Conservation (phyloP, 2,329 filamentous ascomycete genomes). For the Grosmannia penicillata region DNA sequence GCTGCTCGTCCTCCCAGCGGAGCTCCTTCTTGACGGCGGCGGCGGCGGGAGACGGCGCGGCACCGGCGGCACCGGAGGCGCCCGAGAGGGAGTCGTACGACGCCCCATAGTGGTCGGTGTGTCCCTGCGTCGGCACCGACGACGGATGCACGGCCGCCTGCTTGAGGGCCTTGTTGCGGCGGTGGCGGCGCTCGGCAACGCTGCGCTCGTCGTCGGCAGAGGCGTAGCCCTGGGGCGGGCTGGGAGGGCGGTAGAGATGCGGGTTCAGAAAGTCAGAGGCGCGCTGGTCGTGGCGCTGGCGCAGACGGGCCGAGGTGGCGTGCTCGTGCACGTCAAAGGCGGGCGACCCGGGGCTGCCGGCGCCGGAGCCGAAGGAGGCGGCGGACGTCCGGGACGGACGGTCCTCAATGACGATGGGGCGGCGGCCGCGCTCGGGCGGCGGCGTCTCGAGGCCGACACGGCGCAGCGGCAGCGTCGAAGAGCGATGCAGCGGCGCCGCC, state of each 20-base stretch:
- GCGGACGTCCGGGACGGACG: constrained; percentile 6
- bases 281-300: constrained; percentile 2
- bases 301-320: constrained; percentile 5
- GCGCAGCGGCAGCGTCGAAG: constrained; percentile 14
- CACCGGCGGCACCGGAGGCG: background rate
- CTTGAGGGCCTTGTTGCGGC: constrained; percentile 6
- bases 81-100: constrained; percentile 9
- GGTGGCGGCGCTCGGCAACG: constrained; percentile 8
- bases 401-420: constrained; percentile 12
- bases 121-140: constrained; percentile 11
- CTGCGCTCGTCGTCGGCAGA: constrained; percentile 11
- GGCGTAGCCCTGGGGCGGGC: constrained; percentile 9
- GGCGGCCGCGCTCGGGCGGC: constrained; percentile 10
- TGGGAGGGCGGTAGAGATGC: constrained; percentile 1
- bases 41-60: constrained; percentile 5
- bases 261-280: constrained; percentile 3
- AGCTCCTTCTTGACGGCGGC: constrained; percentile 13
- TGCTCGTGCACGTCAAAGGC: constrained; percentile 8
- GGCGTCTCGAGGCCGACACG: constrained; percentile 4
- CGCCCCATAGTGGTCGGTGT: constrained; percentile 8
- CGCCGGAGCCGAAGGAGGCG: no score
- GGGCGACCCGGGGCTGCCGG: background rate
- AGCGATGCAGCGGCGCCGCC: no score
- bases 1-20: constrained; percentile 17
- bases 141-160: constrained; percentile 9